Evolutionary conservation across 2,329 filamentous ascomycete species (phyloP), one percentile per base, ranked within the genome.

Genomic region (Xylariaceae sp.): DNA sequence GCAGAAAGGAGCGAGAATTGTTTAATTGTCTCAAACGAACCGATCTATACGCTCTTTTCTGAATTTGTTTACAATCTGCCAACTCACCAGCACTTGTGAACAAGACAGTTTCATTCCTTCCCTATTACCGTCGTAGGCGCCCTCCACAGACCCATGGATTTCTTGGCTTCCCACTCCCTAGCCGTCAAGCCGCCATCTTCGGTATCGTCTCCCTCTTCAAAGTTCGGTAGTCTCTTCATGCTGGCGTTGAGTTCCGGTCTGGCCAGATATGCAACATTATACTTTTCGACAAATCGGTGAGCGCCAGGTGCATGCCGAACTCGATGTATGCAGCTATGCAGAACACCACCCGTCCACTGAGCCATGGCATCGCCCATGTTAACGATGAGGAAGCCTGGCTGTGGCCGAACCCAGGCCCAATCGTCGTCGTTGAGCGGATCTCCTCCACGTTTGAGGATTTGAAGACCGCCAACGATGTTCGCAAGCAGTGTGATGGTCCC

Each of bases 401-500:
- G 52, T 6, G 62, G 62, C 2, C 54, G 58, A 5, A 52, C 60
- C 55, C 56, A 63, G 14, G 45, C 22, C 61, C 61, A 63, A 6
- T 45, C 55, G 6, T 32, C 43, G 14, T 55, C 52, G 30, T 52
- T 49, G 5, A 18, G 12, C 9, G 53, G 48, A 1, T 44, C 46
- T 5, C 48, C 47, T 4, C 59, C 59, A 0, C 62, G 61, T 0
- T 54, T 47, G 0, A 70, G 60, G 11, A 71, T 60, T 53, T 71
- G 68, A n/a, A 71, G 56, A 1, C 68, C 67, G 11, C 68, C 68
- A 2, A 66, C 36, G 3, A 67, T 51, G 40, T 70, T 68, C 45
- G 66, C 66, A 2, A 71, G 61, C 0, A 71, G 55, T 0, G 70
- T 70, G 11, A 71, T 59, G 5, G 60, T 63, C 1, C 68, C 69